phyloP scores from a whole-genome alignment of 371 early-diverging fungal species.

The Mortierella sp. region DNA sequence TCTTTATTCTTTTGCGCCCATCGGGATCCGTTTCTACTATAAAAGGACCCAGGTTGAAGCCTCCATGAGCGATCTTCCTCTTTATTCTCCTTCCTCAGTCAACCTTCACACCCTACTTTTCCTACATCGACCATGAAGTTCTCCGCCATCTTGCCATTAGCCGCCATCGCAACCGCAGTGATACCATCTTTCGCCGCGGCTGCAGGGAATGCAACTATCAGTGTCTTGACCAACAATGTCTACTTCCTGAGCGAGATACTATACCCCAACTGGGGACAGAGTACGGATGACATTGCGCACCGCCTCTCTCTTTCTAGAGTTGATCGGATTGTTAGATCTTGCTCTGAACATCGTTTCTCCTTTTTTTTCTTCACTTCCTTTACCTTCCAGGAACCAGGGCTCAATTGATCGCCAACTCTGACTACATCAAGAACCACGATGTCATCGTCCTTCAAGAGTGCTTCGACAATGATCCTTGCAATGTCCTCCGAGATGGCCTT shows the following conservation, averaged over 20 bases:
- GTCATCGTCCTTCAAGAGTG: conserved; percentile 39
- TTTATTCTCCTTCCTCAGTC: not conserved
- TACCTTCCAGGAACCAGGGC: conserved; percentile 31
- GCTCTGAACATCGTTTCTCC: too few species aligned
- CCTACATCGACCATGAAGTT: conserved; percentile 29
- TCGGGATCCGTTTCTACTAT: not conserved
- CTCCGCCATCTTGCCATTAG: conserved; percentile 18
- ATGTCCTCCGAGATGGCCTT: conserved; percentile 18
- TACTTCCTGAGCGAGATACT: conserved; percentile 32
- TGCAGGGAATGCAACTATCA: conserved; percentile 37
- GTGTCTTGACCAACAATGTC: conserved; percentile 43
- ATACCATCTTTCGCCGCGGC: conserved; percentile 14
- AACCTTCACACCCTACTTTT: not conserved
- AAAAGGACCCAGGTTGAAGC: not conserved
- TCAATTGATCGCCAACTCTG: conserved; percentile 24
- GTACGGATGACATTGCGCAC: conserved; percentile 13
- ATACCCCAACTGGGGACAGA: conserved; percentile 52
- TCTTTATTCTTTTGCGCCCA: not conserved
- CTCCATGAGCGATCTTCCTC: not conserved
- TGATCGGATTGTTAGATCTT: not conserved
- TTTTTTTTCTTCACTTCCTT: not conserved
- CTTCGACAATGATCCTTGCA: conserved; percentile 29
- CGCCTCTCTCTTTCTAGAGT: not conserved
- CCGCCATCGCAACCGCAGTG: conserved; percentile 15
- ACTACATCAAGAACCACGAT: conserved; percentile 45